These are phyloP conservation scores for Obelidium mucronatum DNA, from an alignment of 192 early-diverging fungal species.

Conservation along the genomic window DNA sequence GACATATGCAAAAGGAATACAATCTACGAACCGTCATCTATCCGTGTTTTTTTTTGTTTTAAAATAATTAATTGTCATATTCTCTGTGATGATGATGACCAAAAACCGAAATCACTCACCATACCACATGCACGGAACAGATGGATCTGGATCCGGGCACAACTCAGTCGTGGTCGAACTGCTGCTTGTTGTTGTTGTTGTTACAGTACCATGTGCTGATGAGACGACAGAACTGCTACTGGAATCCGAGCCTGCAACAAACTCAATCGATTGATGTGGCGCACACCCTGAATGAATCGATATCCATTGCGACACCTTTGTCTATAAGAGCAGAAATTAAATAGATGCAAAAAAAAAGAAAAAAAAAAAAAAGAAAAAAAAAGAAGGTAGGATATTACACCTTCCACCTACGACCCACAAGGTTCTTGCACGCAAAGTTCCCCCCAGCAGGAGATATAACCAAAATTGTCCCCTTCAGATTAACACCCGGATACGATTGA, in stretches of 20 bases:
- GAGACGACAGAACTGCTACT: not conserved
- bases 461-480: slow-evolving; percentile 9
- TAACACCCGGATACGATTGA: not conserved
- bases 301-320: not conserved
- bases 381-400: not conserved
- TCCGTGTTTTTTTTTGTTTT: too few species aligned
- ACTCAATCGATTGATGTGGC: slow-evolving; percentile 14
- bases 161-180: slow-evolving; percentile 1
- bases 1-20: too few species aligned
- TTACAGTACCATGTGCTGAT: not conserved
- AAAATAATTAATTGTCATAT: not conserved
- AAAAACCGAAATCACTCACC: too few species aligned
- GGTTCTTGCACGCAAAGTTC: slow-evolving; percentile 12
- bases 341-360: not conserved
- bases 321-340: not conserved
- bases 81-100: not conserved
- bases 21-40: too few species aligned
- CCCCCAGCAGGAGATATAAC: not conserved
- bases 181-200: not conserved
- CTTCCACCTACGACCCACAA: slow-evolving; percentile 21
- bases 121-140: slow-evolving; percentile 24
- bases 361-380: not conserved
- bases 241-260: too few species aligned
- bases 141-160: slow-evolving; percentile 5
- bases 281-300: slow-evolving; percentile 22